phyloP scores from a whole-genome alignment of 2,329 filamentous ascomycete genomes.

The Pseudogymnoascus sp. region DNA sequence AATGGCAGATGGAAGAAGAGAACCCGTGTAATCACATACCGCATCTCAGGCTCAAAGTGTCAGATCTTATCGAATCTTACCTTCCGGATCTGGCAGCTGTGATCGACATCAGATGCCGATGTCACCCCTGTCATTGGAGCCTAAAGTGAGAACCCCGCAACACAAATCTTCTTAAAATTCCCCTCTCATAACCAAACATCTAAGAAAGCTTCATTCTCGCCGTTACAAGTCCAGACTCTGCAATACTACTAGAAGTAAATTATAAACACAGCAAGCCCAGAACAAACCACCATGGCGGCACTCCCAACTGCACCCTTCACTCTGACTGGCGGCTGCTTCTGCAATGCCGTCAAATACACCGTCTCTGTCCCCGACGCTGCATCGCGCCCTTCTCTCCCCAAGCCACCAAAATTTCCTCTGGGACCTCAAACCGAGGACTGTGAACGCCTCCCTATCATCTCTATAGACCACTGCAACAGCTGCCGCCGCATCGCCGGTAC shows the following conservation, averaged over 20 bases:
- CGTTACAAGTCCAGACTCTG: background rate
- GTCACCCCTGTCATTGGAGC: background rate
- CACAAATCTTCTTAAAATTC: background rate
- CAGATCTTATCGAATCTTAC: background rate
- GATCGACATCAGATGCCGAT: background rate
- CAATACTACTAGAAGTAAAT: background rate
- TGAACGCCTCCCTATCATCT: conserved; percentile 19
- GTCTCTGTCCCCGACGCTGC: conserved; percentile 20
- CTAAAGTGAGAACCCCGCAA: background rate
- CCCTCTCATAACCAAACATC: background rate
- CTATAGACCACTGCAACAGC: conserved; percentile 23
- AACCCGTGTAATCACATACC: background rate
- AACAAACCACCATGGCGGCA: background rate
- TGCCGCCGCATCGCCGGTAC: conserved; percentile 20
- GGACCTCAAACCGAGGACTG: conserved; percentile 14
- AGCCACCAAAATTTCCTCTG: background rate
- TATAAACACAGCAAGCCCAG: background rate
- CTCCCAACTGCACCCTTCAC: conserved; percentile 15
- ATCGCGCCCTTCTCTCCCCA: conserved; percentile 13
- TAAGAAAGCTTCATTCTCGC: background rate
- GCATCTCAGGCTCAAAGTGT: background rate
- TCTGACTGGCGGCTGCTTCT: conserved; percentile 25
- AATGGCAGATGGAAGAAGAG: too few relatives aligned
- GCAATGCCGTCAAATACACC: conserved; percentile 23
- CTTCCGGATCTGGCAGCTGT: background rate